Base-by-base conservation (phyloP, 805 yeast species). In the Jamesozyma hellenica region DNA sequence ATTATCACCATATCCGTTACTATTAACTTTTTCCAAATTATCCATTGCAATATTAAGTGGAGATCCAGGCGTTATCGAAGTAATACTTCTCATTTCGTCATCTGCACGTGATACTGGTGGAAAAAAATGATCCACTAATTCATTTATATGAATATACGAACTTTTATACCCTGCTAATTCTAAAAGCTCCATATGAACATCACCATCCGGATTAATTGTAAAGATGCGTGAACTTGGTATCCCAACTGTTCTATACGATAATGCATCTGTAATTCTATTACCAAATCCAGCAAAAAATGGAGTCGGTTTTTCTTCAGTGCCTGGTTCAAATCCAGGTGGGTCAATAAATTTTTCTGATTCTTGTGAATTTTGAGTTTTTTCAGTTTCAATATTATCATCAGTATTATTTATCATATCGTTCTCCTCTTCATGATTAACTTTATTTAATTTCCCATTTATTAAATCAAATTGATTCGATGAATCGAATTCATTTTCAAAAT, bases 211-310 rank as follows among this genome's bases (percentile, higher is more conserved):
- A 53, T 92, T 90, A 51, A 92, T 92, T 7, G 98, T 92, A 57
- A 92, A 92, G 31, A 92, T 88, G 45, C 95, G 70, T 30, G 96
- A 90, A 15, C 94, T 78, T 2, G 98, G 97, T 9, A 92, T 83
- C 4, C 92, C 87, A 7, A 92, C 97, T 9, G 87, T 82, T 51
- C 97, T 71, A 58, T 92, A 92, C 40, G 95, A 84, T 39, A 92
- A 72, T 6, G 97, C 97, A 64, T 92, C 98, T 2, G 98, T 92
- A 44, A 92, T 92, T 48, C 94, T 69, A 56, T 92, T 92, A 25
- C 98, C 98, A 60, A 92, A 92, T 0, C 98, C 98, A 12, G 98
- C 98, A 60, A 85, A 87, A 55, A 92, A 92, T 3, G 96, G 96
- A 0, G 90, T 82, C 35, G 74, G 65, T 27, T 66, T 72, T 31